Percentiles rank a stretch among this genome's conserved stretches.
phyloP scores from a whole-genome alignment of 257 asterid genomes.

The Galeopsis tetrahit region DNA sequence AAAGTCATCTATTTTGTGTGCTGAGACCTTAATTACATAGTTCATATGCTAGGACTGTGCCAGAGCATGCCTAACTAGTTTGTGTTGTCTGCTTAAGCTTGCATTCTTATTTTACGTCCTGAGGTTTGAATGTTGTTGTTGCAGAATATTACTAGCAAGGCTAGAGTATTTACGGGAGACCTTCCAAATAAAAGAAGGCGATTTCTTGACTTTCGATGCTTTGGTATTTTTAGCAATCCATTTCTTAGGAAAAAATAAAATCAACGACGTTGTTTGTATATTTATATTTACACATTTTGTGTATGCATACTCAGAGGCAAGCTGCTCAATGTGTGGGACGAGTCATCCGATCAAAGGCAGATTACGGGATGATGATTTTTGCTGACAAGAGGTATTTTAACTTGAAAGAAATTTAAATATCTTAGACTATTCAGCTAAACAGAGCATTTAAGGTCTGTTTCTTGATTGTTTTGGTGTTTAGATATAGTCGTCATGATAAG shows the following conservation, averaged over 20 bases:
- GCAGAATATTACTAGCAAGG: slow-evolving; percentile 92
- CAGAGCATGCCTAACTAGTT: not conserved
- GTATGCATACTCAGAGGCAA: slow-evolving; percentile 67
- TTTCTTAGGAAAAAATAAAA: not conserved
- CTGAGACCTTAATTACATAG: not conserved
- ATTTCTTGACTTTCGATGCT: slow-evolving; percentile 94
- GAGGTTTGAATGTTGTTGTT: slow-evolving; percentile 32
- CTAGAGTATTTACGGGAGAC: slow-evolving; percentile 92
- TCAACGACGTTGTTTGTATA: slow-evolving; percentile 4
- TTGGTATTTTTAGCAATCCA: slow-evolving; percentile 58
- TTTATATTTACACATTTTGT: not conserved
- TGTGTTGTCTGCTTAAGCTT: slow-evolving; percentile 23
- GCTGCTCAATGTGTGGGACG: slow-evolving; percentile 99
- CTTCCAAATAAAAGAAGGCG: slow-evolving; percentile 97
- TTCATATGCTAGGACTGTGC: not conserved
- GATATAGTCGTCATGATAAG: slow-evolving; percentile 97
- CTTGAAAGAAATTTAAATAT: not conserved
- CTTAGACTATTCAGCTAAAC: not conserved
- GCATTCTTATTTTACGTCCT: slow-evolving; percentile 17
- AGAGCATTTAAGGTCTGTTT: slow-evolving; percentile 5
- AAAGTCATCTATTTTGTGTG: not conserved
- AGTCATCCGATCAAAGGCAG: slow-evolving; percentile 97
- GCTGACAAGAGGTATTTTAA: slow-evolving; percentile 84
- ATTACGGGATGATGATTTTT: slow-evolving; percentile 99
- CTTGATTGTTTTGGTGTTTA: slow-evolving; percentile 37